Evolutionary conservation across 768 basidiomycete genomes (phyloP).

Genomic region (Tricholoma matsutake): DNA sequence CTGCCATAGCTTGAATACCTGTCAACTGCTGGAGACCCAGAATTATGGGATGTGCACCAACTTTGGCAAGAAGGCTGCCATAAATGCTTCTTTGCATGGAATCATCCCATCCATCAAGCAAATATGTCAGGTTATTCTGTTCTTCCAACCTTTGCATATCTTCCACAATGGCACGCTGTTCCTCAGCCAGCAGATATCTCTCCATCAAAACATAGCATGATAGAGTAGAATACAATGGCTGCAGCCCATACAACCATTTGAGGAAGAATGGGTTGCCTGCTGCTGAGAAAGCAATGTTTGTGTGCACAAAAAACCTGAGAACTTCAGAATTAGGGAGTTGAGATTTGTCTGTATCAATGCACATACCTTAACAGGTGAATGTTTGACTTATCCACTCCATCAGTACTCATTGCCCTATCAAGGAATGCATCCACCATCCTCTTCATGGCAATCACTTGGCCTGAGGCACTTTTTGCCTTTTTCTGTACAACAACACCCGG

Average conservation of each 20-base stretch:
- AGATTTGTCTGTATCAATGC: no score
- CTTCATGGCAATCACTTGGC: no score
- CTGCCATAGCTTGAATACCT: slow-evolving; percentile 11
- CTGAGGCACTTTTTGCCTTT: no score
- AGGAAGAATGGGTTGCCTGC: no score
- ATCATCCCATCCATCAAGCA: neutral
- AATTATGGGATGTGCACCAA: slow-evolving; percentile 1
- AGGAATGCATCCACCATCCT: no score
- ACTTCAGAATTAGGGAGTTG: no score
- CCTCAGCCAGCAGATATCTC: slow-evolving; percentile 4
- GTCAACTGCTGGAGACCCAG: neutral
- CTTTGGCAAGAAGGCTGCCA: slow-evolving; percentile 4
- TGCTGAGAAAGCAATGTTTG: no score
- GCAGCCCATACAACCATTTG: neutral
- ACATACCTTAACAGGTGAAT: no score
- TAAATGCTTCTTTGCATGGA: neutral
- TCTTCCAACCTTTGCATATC: neutral
- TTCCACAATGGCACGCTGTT: neutral
- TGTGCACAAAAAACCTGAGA: no score
- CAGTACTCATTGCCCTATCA: no score
- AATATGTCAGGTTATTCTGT: neutral
- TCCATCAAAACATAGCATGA: neutral
- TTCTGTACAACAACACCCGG: no score
- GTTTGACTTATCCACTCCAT: no score
- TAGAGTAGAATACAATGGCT: neutral